phyloP scores from a whole-genome alignment of 2,329 filamentous ascomycete genomes.

The Colletotrichum sansevieriae region DNA sequence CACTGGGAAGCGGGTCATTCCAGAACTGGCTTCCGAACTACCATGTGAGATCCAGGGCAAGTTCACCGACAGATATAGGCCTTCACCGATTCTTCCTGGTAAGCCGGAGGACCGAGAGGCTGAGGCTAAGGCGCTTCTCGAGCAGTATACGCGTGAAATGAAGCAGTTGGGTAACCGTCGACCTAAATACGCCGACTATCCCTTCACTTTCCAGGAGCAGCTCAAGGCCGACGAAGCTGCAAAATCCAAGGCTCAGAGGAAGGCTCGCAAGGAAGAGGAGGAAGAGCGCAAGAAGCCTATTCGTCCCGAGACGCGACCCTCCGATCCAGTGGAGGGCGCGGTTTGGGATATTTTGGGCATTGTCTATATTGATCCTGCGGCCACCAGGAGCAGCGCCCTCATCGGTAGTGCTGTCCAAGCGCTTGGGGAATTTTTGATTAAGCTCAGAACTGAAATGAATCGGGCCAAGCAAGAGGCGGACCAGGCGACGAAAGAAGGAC shows the following conservation, averaged over 20 bases:
- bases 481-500: constrained; percentile 58
- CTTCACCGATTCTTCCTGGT: constrained; percentile 54
- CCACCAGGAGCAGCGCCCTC: constrained; percentile 53
- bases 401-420: constrained; percentile 64
- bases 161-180: constrained; percentile 56
- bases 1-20: constrained; percentile 54
- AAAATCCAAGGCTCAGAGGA: constrained; percentile 61
- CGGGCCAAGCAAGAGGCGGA: constrained; percentile 60
- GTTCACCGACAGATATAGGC: constrained; percentile 57
- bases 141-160: constrained; percentile 59
- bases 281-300: constrained; percentile 57
- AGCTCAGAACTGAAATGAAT: constrained; percentile 62
- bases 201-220: constrained; percentile 58
- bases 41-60: constrained; percentile 60
- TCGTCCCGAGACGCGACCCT: constrained; percentile 59
- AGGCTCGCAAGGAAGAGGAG: constrained; percentile 58
- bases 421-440: constrained; percentile 64
- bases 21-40: constrained; percentile 54
- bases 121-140: constrained; percentile 55
- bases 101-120: constrained; percentile 55
- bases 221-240: constrained; percentile 60
- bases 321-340: constrained; percentile 60
- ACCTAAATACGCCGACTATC: constrained; percentile 62
- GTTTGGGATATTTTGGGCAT: constrained; percentile 67
- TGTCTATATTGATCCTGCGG: constrained; percentile 59